Evolutionary conservation across 192 early-diverging fungal species (phyloP), one percentile per base, ranked within the genome.

Genomic region (Coemansia sp.): DNA sequence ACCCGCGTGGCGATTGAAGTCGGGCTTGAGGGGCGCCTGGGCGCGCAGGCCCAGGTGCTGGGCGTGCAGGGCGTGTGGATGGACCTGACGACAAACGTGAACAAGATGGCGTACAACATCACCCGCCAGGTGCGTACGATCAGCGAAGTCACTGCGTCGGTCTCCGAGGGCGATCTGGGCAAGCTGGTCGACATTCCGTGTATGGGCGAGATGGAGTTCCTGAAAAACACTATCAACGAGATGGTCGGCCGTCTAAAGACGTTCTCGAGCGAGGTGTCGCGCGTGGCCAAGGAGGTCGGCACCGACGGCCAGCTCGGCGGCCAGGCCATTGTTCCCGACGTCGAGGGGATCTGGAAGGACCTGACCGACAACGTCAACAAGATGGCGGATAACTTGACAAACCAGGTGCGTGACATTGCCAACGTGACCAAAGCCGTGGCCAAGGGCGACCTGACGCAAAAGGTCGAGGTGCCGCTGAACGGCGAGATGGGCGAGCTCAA

Each of bases 91-190:
- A 79, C 81, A 47, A 84, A 83, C 46, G 85, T 87, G 53, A 87
- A 87, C 64, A 82, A 72, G 14, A 87, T 87, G 86, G 84, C 86
- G 0, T 64, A 71, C 32, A 79, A 87, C 54, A 53, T 86, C 0
- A 86, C 85, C 1, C 68, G 70, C 30, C 85, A 87, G 58, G 84
- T 87, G 5, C 81, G 85, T 46, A 75, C 78, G 19, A 87, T 87
- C 64, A 82, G 83, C 12, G 67, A 70, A 26, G 85, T 87, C 8
- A 84, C 83, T 1, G 84, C 75, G 28, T 84, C 85, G 21, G 80
- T 87, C 15, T 81, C 85, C 8, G 63, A 57, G 26, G 85, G 85
- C 8, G 85, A 87, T 59, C 48, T 87, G 17, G 75, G 62, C 2
- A 76, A 79, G 26, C 84, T 83, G 22, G 81, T 87, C 15, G 64